phyloP scores from a whole-genome alignment of 1,284 basidiomycete species.

The Ganoderma meredithae region DNA sequence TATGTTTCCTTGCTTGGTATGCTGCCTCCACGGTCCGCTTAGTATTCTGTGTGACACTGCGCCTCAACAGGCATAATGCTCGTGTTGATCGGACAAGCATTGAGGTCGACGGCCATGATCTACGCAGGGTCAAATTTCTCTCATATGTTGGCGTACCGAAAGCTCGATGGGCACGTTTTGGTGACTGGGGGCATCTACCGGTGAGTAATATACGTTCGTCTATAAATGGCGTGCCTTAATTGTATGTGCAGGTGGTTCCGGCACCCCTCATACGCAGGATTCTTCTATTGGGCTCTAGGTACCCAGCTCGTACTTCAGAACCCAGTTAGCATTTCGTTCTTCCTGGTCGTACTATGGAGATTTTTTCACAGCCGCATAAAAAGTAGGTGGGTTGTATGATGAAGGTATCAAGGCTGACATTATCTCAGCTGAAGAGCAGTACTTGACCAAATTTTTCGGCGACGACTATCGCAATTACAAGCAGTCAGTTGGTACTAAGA shows the following conservation, averaged over 20 bases:
- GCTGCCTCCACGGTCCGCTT: constrained; percentile 21
- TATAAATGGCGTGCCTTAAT: neutral
- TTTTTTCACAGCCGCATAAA: constrained; percentile 89
- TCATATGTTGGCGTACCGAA: constrained; percentile 82
- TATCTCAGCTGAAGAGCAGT: constrained; percentile 76
- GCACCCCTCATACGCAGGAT: constrained; percentile 97
- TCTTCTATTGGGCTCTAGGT: constrained; percentile 97
- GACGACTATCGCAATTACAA: constrained; percentile 79
- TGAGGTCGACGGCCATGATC: constrained; percentile 94
- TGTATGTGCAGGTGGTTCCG: constrained; percentile 73
- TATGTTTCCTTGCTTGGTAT: constrained; percentile 66
- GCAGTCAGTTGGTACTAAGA: constrained; percentile 70
- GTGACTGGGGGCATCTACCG: constrained; percentile 89
- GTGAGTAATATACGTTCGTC: constrained; percentile 52
- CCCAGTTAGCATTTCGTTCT: constrained; percentile 75
- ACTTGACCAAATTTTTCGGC: constrained; percentile 84
- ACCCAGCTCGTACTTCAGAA: constrained; percentile 96
- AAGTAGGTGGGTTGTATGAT: constrained; percentile 56
- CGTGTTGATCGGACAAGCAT: constrained; percentile 75
- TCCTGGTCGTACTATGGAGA: constrained; percentile 72
- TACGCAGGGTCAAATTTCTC: constrained; percentile 95
- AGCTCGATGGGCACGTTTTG: constrained; percentile 77
- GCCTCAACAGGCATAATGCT: constrained; percentile 62
- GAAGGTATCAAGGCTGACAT: neutral
- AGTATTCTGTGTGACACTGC: neutral